phyloP scores from a whole-genome alignment of 2,329 filamentous ascomycete genomes.

The Ceratocystis papillata region DNA sequence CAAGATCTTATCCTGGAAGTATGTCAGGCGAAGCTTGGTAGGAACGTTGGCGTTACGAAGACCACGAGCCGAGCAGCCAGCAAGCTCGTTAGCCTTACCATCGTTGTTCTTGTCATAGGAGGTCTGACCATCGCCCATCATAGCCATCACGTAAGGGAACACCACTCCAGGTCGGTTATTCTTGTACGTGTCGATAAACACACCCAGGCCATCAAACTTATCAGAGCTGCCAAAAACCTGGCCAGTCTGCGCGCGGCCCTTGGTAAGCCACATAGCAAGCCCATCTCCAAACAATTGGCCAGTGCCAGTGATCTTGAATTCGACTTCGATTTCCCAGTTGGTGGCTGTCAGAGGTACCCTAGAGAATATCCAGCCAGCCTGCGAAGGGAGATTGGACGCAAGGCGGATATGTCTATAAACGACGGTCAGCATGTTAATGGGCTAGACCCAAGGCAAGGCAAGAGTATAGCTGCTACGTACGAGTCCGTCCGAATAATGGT shows the following conservation, averaged over 20 bases:
- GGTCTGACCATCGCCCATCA: conserved; percentile 86
- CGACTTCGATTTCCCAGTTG: conserved; percentile 96
- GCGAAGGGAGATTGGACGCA: conserved; percentile 79
- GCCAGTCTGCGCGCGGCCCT: conserved; percentile 70
- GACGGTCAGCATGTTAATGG: background rate
- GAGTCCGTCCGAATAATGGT: conserved; percentile 66
- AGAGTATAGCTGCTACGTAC: conserved; percentile 34
- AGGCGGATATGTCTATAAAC: conserved; percentile 71
- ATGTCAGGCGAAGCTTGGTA: conserved; percentile 80
- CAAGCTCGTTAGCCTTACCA: conserved; percentile 84
- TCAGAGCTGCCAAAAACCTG: conserved; percentile 81
- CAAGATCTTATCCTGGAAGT: conserved; percentile 91
- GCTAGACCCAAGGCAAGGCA: background rate
- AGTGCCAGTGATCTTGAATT: conserved; percentile 85
- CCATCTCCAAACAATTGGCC: conserved; percentile 91
- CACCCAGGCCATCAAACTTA: conserved; percentile 81
- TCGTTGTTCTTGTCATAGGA: conserved; percentile 88
- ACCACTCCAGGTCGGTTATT: conserved; percentile 93
- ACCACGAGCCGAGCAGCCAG: conserved; percentile 87
- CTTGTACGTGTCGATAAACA: conserved; percentile 99
- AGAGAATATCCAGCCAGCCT: conserved; percentile 88
- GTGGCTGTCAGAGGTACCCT: conserved; percentile 89
- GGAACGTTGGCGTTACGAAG: conserved; percentile 69
- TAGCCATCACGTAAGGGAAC: conserved; percentile 97
- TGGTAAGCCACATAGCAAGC: conserved; percentile 96